Evolutionary conservation across 2,329 filamentous ascomycete species (phyloP).

Genomic region (Chaetomiaceae sp.): DNA sequence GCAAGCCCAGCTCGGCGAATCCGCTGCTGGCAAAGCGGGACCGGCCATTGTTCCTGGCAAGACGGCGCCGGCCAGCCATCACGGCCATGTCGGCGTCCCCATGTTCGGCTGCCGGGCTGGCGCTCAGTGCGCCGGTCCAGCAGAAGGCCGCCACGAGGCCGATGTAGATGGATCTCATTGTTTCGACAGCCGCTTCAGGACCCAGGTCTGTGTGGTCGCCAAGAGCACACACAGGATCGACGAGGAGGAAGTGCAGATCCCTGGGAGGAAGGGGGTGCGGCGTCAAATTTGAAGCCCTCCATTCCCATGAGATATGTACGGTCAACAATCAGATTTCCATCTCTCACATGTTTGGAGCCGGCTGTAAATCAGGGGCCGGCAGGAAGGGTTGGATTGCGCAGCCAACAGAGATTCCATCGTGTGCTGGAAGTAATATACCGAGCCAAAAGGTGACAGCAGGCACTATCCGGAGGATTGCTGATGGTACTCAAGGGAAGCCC

Average conservation of each 20-base stretch:
- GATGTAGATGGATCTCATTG: slow-evolving; percentile 21
- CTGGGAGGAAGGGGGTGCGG: neutral
- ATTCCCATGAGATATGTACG: neutral
- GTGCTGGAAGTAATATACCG: slow-evolving; percentile 16
- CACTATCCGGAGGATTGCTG: slow-evolving; percentile 26
- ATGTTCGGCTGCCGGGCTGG: slow-evolving; percentile 1
- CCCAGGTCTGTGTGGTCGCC: slow-evolving; percentile 7
- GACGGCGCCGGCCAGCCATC: slow-evolving; percentile 2
- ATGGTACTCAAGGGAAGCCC: slow-evolving; percentile 9
- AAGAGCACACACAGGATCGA: neutral
- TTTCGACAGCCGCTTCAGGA: slow-evolving; percentile 10
- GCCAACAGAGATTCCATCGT: neutral
- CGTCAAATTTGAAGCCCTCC: slow-evolving; percentile 13
- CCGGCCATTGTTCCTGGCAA: slow-evolving; percentile 2
- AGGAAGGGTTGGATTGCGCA: slow-evolving; percentile 5
- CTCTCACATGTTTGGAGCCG: slow-evolving; percentile 9
- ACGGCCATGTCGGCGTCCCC: neutral
- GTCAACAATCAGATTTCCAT: neutral
- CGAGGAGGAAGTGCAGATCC: slow-evolving; percentile 7
- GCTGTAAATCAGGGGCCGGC: slow-evolving; percentile 19
- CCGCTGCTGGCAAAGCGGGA: slow-evolving; percentile 6
- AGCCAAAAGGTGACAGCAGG: slow-evolving; percentile 9
- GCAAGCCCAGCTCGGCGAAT: slow-evolving; percentile 19
- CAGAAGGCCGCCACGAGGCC: slow-evolving; percentile 20
- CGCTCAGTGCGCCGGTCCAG: slow-evolving; percentile 15